phyloP scores from a whole-genome alignment of 176 grass and related monocot species.

The Aegilops sharonensis region DNA sequence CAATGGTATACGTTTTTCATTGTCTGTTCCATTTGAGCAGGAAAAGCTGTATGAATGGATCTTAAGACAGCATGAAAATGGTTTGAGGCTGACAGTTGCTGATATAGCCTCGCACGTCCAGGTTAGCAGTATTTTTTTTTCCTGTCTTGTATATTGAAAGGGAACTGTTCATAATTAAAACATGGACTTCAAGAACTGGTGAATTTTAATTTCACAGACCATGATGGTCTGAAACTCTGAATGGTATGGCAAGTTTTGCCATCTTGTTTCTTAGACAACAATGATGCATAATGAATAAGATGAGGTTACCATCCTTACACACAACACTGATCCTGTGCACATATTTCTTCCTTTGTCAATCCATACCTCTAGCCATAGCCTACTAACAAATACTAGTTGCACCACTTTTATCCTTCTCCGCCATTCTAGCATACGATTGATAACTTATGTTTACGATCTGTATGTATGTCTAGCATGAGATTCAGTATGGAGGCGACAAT shows the following conservation, averaged over 20 bases:
- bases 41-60: conserved; percentile 81
- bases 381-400: neutral
- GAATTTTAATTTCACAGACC: neutral
- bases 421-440: neutral
- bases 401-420: neutral
- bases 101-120: conserved; percentile 59
- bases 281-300: neutral
- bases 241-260: neutral
- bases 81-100: conserved; percentile 50
- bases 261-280: neutral
- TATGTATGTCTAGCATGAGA: conserved; percentile 54
- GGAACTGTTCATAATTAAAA: neutral
- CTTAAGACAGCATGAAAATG: conserved; percentile 55
- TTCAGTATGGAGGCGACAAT: conserved; percentile 60
- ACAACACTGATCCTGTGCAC: neutral
- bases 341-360: neutral
- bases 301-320: neutral
- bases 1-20: neutral
- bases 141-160: neutral
- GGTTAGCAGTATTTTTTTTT: conserved; percentile 28
- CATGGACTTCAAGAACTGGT: neutral
- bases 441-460: neutral
- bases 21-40: conserved; percentile 32
- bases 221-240: neutral
- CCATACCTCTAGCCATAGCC: neutral